Evolutionary conservation across 2,329 filamentous ascomycete species (phyloP).

Genomic region (Calonectria multiphialidica): DNA sequence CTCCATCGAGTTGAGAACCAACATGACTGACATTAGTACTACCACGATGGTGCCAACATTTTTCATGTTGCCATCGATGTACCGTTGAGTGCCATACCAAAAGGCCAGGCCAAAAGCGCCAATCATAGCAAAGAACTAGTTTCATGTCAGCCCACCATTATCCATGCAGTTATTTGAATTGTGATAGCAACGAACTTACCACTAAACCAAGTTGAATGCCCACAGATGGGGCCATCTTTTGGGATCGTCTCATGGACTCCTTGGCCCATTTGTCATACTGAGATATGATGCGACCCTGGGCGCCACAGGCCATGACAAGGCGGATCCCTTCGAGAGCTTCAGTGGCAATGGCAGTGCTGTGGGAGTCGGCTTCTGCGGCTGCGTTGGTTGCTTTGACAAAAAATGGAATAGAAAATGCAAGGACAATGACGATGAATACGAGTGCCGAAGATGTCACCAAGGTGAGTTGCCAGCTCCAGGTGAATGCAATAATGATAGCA

Average conservation of each 20-base stretch:
- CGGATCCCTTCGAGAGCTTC: slow-evolving; percentile 56
- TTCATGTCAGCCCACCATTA: not conserved
- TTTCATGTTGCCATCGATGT: slow-evolving; percentile 46
- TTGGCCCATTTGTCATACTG: slow-evolving; percentile 54
- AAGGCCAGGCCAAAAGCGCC: slow-evolving; percentile 56
- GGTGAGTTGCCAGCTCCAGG: slow-evolving; percentile 65
- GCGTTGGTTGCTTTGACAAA: slow-evolving; percentile 33
- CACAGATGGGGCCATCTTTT: slow-evolving; percentile 45
- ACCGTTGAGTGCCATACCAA: slow-evolving; percentile 57
- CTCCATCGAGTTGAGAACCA: slow-evolving; percentile 50
- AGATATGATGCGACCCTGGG: slow-evolving; percentile 50
- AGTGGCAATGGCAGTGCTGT: slow-evolving; percentile 56
- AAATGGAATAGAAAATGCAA: slow-evolving; percentile 42
- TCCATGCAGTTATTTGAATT: not conserved
- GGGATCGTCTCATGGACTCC: slow-evolving; percentile 49
- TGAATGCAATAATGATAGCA: slow-evolving; percentile 63
- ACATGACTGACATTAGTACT: slow-evolving; percentile 53
- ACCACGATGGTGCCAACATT: slow-evolving; percentile 53
- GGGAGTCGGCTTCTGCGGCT: slow-evolving; percentile 40
- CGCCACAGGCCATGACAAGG: slow-evolving; percentile 59
- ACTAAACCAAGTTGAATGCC: slow-evolving; percentile 32
- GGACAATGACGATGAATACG: slow-evolving; percentile 53
- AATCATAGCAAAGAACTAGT: slow-evolving; percentile 48
- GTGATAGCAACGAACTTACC: slow-evolving; percentile 21
- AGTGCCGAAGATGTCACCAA: slow-evolving; percentile 62